A percentile compares a stretch with the other conserved stretches of the same genome.
Conservation (phyloP, 352 stramenopile genomes). For the Blastocystis sp. region DNA sequence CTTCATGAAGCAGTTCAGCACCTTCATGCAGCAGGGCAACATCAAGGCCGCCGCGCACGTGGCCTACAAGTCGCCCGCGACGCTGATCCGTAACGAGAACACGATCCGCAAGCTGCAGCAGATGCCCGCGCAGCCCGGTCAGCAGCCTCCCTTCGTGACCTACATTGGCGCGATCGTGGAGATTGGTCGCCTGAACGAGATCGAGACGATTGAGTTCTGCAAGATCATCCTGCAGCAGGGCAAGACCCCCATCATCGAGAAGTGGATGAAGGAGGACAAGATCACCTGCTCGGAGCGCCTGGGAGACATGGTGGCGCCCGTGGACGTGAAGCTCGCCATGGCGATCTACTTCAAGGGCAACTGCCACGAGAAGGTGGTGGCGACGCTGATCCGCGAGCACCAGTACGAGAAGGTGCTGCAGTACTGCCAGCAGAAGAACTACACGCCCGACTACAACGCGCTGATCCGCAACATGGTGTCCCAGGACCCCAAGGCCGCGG, state of each 20-base stretch:
- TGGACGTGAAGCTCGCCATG: slow-evolving; percentile 94
- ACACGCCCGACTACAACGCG: slow-evolving; percentile 95
- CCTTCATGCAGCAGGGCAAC: slow-evolving; percentile 86
- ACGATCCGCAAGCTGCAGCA: slow-evolving; percentile 98
- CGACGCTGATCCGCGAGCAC: slow-evolving; percentile 95
- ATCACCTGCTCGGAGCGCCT: slow-evolving; percentile 93
- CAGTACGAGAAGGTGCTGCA: slow-evolving; percentile 99
- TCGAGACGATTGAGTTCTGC: slow-evolving; percentile 96
- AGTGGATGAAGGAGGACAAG: slow-evolving; percentile 99
- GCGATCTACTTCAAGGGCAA: slow-evolving; percentile 94
- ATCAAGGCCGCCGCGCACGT: slow-evolving; percentile 80
- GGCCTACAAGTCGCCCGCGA: slow-evolving; percentile 78
- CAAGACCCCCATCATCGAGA: slow-evolving; percentile 93
- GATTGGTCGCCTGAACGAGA: slow-evolving; percentile 94
- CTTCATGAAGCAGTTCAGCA: slow-evolving; percentile 96
- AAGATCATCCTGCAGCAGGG: slow-evolving; percentile 94
- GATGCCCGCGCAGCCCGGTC: slow-evolving; percentile 89
- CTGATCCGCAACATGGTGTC: slow-evolving; percentile 98
- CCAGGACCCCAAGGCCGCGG: slow-evolving; percentile 90
- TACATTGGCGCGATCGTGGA: slow-evolving; percentile 98
- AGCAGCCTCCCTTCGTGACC: slow-evolving; percentile 93
- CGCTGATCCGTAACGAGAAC: slow-evolving; percentile 88
- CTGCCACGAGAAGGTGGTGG: slow-evolving; percentile 97
- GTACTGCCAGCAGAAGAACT: slow-evolving; percentile 88
- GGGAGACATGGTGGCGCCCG: slow-evolving; percentile 89